Conservation (phyloP, 305 asterid genomes). For the Salvia sclarea region DNA sequence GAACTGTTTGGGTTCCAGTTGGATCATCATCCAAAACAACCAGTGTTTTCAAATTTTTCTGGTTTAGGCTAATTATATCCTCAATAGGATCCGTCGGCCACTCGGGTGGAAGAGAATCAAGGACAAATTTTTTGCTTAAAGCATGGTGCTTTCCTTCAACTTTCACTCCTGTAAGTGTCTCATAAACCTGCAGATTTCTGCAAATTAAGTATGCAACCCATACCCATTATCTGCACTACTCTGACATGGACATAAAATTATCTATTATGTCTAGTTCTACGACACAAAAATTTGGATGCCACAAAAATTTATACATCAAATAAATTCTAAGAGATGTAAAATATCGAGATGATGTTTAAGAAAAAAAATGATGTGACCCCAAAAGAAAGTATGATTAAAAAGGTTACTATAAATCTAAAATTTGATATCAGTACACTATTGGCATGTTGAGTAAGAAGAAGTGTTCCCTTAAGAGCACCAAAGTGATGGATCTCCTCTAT, state of each 20-base stretch:
- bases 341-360: too few relatives aligned
- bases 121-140: conserved; percentile 62
- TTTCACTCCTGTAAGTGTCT: conserved; percentile 87
- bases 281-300: not conserved
- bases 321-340: too few relatives aligned
- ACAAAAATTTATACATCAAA: too few relatives aligned
- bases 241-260: conserved; percentile 23
- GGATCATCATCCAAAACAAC: conserved; percentile 99
- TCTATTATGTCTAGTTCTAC: not conserved
- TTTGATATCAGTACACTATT: too few relatives aligned
- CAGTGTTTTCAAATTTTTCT: conserved; percentile 66
- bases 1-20: conserved; percentile 99
- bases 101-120: conserved; percentile 82
- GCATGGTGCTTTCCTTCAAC: conserved; percentile 80
- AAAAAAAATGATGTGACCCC: too few relatives aligned
- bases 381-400: too few relatives aligned
- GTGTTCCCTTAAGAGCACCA: too few relatives aligned
- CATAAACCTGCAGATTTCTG: conserved; percentile 69
- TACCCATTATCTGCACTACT: conserved; percentile 10
- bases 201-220: conserved; percentile 28
- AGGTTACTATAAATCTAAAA: too few relatives aligned
- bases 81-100: conserved; percentile 74
- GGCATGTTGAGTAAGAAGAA: too few relatives aligned
- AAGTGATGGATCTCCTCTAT: too few relatives aligned
- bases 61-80: conserved; percentile 62